Percentiles rank a stretch among this genome's conserved stretches.
Conservation (phyloP, 352 stramenopile species). For the Elongisporangium undulatum region DNA sequence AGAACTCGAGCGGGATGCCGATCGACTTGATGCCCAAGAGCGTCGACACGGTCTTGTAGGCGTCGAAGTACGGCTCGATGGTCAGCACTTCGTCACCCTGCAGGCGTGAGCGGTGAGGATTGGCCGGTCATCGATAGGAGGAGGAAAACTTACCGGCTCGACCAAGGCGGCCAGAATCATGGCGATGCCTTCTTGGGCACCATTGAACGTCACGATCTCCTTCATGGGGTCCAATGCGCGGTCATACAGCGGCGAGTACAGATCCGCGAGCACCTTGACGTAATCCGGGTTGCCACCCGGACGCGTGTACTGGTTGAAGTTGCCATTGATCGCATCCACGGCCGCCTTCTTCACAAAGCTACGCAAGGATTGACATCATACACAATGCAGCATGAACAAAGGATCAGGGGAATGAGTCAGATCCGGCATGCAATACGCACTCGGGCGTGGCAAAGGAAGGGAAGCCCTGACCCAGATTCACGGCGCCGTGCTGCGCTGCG, state of each 20-base stretch:
- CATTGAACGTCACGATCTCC: constrained; percentile 87
- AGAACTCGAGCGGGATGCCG: constrained; percentile 68
- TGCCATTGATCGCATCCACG: constrained; percentile 68
- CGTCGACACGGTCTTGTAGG: constrained; percentile 83
- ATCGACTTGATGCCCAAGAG: constrained; percentile 75
- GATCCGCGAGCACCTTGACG: constrained; percentile 70
- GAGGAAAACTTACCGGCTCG: constrained; percentile 37
- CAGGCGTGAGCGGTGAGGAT: neutral
- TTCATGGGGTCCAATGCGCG: constrained; percentile 67
- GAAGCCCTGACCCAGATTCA: constrained; percentile 97
- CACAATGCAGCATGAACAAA: neutral
- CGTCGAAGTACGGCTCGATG: constrained; percentile 90
- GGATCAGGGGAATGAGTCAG: neutral
- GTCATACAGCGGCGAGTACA: constrained; percentile 71
- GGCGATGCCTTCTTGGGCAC: constrained; percentile 85
- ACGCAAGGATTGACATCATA: neutral
- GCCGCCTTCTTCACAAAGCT: constrained; percentile 88
- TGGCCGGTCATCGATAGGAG: neutral
- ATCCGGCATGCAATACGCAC: constrained; percentile 12
- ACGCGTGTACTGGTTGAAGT: constrained; percentile 90
- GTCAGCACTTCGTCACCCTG: constrained; percentile 83
- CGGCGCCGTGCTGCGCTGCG: constrained; percentile 66
- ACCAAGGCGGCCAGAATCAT: constrained; percentile 74
- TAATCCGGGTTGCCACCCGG: constrained; percentile 78
- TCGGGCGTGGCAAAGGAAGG: constrained; percentile 91